Evolutionary conservation across 2,329 filamentous ascomycete genomes (phyloP).

Genomic region (Scleromitrula shiraiana): DNA sequence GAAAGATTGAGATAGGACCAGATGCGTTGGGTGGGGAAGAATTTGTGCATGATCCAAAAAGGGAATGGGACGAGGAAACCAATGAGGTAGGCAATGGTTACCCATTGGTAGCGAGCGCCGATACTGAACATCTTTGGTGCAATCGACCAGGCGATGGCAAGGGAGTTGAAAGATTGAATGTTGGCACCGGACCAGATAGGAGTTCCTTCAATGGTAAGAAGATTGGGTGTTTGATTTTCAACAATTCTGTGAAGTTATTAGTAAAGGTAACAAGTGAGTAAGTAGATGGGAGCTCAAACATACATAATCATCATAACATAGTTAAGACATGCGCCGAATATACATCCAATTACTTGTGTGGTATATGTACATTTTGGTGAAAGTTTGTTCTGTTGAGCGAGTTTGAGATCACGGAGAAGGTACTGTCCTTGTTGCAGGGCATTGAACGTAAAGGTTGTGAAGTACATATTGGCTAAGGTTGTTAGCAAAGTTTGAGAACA

Average conservation of each 20-base stretch:
- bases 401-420: constrained; percentile 41
- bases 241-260: constrained; percentile 53
- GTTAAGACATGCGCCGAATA: constrained; percentile 37
- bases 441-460: constrained; percentile 60
- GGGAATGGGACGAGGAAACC: constrained; percentile 54
- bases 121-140: constrained; percentile 61
- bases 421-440: constrained; percentile 37
- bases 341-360: constrained; percentile 33
- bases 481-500: background rate
- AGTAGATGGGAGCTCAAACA: constrained; percentile 13
- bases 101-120: constrained; percentile 51
- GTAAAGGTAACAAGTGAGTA: constrained; percentile 32
- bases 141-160: constrained; percentile 66
- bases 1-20: constrained; percentile 61
- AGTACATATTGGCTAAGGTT: constrained; percentile 55
- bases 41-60: constrained; percentile 46
- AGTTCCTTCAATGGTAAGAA: constrained; percentile 50
- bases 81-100: constrained; percentile 68
- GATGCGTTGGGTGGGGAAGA: constrained; percentile 47
- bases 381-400: constrained; percentile 42
- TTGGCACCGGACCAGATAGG: constrained; percentile 57
- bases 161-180: constrained; percentile 52
- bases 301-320: constrained; percentile 54
- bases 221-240: constrained; percentile 54
- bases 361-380: constrained; percentile 32